Evolutionary conservation across 768 basidiomycete species (phyloP), one percentile per base, ranked within the genome.

Genomic region (Suillus americanus): DNA sequence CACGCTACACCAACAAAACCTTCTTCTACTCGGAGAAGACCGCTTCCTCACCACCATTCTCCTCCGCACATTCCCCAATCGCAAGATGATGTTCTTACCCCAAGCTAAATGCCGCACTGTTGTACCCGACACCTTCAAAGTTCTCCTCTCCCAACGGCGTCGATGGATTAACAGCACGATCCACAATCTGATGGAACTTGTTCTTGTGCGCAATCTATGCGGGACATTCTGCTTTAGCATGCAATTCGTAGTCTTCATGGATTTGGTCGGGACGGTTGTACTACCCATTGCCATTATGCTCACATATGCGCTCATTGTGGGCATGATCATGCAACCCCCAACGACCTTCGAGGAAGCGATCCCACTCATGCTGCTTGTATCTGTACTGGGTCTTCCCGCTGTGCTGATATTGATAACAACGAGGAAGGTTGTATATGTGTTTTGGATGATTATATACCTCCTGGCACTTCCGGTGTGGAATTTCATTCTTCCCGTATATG

Each of bases 111-210:
- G 97, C 74, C 83, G 95, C 65, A 99, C 97, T 30, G 86, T 99
- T 71, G 97, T 94, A 25, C 97, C 97, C 7, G 97, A 99, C 74
- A 95, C 95, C 0, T 99, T 99, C 79, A 81, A 85, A 30, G 86
- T 99, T 33, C 85, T 99, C 53, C 86, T 99, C 23, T 99, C 97
- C 1, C 97, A 99, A 75, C 94, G 97, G 38, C 89, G 97, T 23
- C 90, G 97, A 63, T 99, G 97, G 97, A 99, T 99, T 80, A 99
- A 99, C 78, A 98, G 97, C 18, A 99, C 97, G 0, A 93, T 99
- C 60, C 97, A 99, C 81, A 99, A 99, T 76, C 87, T 99, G 60
- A 98, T 99, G 95, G 97, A 99, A 76, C 90, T 99, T 45, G 94
- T 98, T 41, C 88, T 94, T 66, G 97, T 99, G 46, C 93, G 92